Base-by-base conservation (phyloP, 371 early-diverging fungal genomes). In the Saksenaea oblongispora region DNA sequence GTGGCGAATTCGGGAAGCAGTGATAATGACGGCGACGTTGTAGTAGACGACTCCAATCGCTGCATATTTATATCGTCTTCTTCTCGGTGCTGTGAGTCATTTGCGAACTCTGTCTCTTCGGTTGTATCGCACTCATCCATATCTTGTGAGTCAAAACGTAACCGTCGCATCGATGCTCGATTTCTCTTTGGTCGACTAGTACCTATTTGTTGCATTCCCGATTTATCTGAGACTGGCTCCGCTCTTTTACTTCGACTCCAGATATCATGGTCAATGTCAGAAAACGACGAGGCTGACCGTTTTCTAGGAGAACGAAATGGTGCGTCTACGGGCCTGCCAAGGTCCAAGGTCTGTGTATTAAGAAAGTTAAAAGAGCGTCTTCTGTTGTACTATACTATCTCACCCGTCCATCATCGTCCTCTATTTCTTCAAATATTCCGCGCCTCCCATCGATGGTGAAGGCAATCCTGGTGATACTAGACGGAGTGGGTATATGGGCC, bases 401-500 rank as follows among this genome's bases (percentile, higher is more conserved):
- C 22, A 47, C 51, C 10, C 22, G 17, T 47, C 51, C 24, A 17
- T 47, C 51, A 37, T 41, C 26, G 3, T 28, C 22, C 13, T 55
- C 56, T 4, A 42, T 27, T 42, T 59, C 65, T 44, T 59, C 65
- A 1, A 59, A 39, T 9, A 65, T 59, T 17, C 60, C 56, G 22
- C 37, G 60, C 18, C 44, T 54, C n/a, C 55, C 61, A 42, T 54
- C 60, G 34, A 39, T 34, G 9, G 55, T 44, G 44, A 65, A 65
- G 7, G 60, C 47, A 15, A 65, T 18, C 22, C 39, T 53, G 3
- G 28, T 54, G 13, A 65, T 26, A 11, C 47, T 59, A 13, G 34
- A 27, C 59, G 65, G 65, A 55, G 65, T 65, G 28, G 65, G 60
- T 56, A 55, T 59, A 56, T 56, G 36, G 31, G 60, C 65, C 35